Evolutionary conservation across 2,329 filamentous ascomycete genomes (phyloP).

Genomic region (Aurifilum marmelostoma): DNA sequence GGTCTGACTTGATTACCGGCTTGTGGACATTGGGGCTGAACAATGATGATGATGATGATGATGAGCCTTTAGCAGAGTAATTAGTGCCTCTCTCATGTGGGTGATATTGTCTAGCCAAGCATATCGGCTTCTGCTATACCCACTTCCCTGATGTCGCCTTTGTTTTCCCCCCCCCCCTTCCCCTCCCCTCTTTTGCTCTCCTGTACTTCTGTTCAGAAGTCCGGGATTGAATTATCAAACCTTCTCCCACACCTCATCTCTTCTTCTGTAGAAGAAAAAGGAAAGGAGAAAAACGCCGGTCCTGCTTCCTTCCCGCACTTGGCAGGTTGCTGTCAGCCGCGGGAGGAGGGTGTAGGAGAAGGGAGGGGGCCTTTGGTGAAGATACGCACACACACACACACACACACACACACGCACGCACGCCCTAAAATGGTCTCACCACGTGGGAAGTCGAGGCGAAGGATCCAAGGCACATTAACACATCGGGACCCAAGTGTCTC

Average conservation of each 20-base stretch:
- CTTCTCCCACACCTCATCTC: too few species aligned
- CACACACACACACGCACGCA: not conserved
- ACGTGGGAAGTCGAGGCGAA: conserved; percentile 18
- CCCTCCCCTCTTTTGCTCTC: not conserved
- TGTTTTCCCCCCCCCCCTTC: too few species aligned
- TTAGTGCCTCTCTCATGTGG: not conserved
- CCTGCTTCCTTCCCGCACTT: conserved; percentile 20
- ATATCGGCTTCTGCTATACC: not conserved
- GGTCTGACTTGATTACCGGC: not conserved
- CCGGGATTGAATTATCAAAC: not conserved
- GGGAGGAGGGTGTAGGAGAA: not conserved
- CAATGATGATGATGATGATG: not conserved
- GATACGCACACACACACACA: not conserved
- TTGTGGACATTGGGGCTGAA: not conserved
- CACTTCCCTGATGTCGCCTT: not conserved
- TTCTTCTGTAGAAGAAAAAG: too few species aligned
- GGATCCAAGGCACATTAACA: conserved; percentile 6
- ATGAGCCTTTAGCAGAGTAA: not conserved
- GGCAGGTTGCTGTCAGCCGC: conserved; percentile 17
- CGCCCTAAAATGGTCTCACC: conserved; percentile 20
- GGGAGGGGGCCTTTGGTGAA: conserved; percentile 8
- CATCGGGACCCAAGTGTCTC: not conserved
- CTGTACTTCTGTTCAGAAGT: not conserved
- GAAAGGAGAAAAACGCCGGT: not conserved
- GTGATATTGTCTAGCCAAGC: conserved; percentile 2